A percentile compares a stretch with the other conserved stretches of the same genome.
Conservation (phyloP, 805 yeast species). For the Vanderwaltozyma tropicalis region DNA sequence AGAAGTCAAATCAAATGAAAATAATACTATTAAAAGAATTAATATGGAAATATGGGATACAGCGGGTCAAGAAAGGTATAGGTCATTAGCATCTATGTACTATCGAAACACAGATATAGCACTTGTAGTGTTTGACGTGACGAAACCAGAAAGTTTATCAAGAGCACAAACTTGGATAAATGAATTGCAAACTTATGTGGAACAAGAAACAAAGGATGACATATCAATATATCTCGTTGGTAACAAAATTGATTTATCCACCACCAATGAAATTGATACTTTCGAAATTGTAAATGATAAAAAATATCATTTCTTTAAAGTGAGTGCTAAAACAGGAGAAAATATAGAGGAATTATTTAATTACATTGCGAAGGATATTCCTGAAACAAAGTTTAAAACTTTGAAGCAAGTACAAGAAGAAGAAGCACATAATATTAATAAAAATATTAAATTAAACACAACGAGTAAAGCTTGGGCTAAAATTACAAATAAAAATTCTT, state of each 20-base stretch:
- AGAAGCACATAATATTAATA: not conserved
- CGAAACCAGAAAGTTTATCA: constrained; percentile 50
- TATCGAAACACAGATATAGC: constrained; percentile 76
- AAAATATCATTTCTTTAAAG: constrained; percentile 37
- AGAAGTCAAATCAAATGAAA: constrained; percentile 15
- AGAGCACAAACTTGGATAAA: constrained; percentile 72
- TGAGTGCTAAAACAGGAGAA: constrained; percentile 46
- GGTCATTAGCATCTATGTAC: constrained; percentile 74
- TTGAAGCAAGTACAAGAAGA: not conserved
- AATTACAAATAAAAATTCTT: constrained; percentile 1
- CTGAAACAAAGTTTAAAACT: constrained; percentile 17
- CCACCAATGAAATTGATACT: constrained; percentile 31
- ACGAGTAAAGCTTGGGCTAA: not conserved
- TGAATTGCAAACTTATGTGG: constrained; percentile 40
- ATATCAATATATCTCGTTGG: constrained; percentile 61
- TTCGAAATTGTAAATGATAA: constrained; percentile 31
- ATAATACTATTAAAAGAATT: constrained; percentile 34
- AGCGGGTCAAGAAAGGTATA: constrained; percentile 75
- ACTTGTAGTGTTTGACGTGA: constrained; percentile 65
- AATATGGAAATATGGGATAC: constrained; percentile 82
- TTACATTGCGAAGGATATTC: constrained; percentile 34
- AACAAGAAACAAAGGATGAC: constrained; percentile 40
- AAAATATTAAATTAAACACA: not conserved
- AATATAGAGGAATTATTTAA: constrained; percentile 37
- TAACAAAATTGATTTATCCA: constrained; percentile 56